Conservation (phyloP, 1,284 basidiomycete species). For the Boletus semigastroideus region DNA sequence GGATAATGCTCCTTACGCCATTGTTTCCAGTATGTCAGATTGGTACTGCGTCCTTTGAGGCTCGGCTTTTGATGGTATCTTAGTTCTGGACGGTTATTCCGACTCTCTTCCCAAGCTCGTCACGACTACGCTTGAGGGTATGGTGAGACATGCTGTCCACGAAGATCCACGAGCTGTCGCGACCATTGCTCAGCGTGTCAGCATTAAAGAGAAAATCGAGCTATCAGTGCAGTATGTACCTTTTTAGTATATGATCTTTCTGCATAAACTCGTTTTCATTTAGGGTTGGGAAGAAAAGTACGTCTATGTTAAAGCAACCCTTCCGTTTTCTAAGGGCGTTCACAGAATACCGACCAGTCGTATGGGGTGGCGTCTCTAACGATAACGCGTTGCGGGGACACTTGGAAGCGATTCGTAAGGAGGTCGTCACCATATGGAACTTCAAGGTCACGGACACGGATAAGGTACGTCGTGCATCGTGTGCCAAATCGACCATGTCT, state of each 20-base stretch:
- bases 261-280: background rate
- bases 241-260: background rate
- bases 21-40: conserved; percentile 13
- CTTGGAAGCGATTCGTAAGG: conserved; percentile 24
- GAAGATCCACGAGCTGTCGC: conserved; percentile 6
- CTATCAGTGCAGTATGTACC: conserved; percentile 15
- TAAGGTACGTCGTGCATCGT: conserved; percentile 9
- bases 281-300: conserved; percentile 30
- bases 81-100: conserved; percentile 3
- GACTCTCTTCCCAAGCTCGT: conserved; percentile 3
- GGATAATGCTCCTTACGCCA: background rate
- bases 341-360: conserved; percentile 32
- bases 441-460: conserved; percentile 25
- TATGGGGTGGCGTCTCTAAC: conserved; percentile 20
- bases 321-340: conserved; percentile 7
- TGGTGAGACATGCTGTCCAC: conserved; percentile 3
- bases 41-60: background rate
- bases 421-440: conserved; percentile 33
- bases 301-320: background rate
- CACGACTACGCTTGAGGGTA: conserved; percentile 3
- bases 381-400: conserved; percentile 17
- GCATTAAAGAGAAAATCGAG: conserved; percentile 19
- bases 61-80: background rate
- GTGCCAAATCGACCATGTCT: background rate
- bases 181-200: conserved; percentile 19